phyloP scores from a whole-genome alignment of 2,329 filamentous ascomycete genomes.

The Fusarium mundagurra region DNA sequence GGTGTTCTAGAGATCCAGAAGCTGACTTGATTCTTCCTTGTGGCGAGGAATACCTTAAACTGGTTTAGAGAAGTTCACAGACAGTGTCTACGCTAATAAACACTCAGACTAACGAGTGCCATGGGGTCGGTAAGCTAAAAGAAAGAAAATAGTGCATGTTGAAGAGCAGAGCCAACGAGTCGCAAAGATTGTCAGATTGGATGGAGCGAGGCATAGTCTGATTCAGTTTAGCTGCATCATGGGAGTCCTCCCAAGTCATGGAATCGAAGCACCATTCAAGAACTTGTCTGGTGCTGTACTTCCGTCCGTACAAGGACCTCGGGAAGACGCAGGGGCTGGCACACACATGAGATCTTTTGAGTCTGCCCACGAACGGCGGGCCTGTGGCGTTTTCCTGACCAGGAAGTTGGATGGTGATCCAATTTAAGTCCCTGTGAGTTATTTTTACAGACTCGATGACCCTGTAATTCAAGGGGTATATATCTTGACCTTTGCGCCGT shows the following conservation, averaged over 20 bases:
- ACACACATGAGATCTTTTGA: conserved; percentile 29
- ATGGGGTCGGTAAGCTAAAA: conserved; percentile 20
- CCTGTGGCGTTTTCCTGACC: conserved; percentile 34
- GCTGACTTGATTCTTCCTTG: neutral
- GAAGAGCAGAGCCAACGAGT: neutral
- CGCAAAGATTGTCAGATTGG: neutral
- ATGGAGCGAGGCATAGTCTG: conserved; percentile 22
- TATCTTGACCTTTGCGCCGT: conserved; percentile 13
- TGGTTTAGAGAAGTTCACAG: neutral
- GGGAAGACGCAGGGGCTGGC: conserved; percentile 38
- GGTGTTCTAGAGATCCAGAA: neutral
- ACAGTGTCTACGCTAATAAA: conserved; percentile 2
- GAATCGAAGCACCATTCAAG: conserved; percentile 21
- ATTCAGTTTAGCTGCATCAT: conserved; percentile 23
- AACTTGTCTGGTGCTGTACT: neutral
- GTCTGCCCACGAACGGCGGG: conserved; percentile 36
- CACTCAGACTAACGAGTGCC: conserved; percentile 6
- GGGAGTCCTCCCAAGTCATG: conserved; percentile 32
- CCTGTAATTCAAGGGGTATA: neutral
- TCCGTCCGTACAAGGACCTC: conserved; percentile 5
- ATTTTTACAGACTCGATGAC: conserved; percentile 21
- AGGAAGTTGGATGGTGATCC: conserved; percentile 25
- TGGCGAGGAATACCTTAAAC: conserved; percentile 2
- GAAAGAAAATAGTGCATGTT: neutral
- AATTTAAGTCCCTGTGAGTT: conserved; percentile 25